Percentiles rank a stretch among this genome's conserved stretches.
phyloP scores from a whole-genome alignment of 345 rosid species.

The Lepidium aucheri region DNA sequence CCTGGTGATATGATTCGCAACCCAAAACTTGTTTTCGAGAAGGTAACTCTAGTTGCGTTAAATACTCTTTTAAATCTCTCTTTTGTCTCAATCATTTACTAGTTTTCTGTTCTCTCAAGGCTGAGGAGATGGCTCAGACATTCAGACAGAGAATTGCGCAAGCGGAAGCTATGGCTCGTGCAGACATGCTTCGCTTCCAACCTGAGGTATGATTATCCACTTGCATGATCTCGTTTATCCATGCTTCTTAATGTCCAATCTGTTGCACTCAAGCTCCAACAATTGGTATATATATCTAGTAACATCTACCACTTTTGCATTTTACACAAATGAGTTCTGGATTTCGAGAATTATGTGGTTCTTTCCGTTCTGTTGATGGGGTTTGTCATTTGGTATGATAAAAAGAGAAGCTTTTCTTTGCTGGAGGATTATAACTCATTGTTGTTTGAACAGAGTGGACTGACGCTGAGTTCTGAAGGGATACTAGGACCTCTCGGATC shows the following conservation, averaged over 20 bases:
- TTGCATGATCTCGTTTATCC: not conserved
- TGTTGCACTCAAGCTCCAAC: not conserved
- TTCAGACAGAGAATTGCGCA: constrained; percentile 97
- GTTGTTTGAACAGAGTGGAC: constrained; percentile 58
- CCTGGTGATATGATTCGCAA: constrained; percentile 99
- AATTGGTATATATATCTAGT: not conserved
- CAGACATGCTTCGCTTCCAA: constrained; percentile 97
- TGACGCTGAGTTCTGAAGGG: constrained; percentile 72
- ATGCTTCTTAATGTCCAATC: not conserved
- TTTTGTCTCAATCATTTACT: not conserved
- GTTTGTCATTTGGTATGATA: not conserved
- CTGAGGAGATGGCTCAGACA: constrained; percentile 99
- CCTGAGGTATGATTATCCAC: constrained; percentile 56
- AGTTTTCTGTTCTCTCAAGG: constrained; percentile 36
- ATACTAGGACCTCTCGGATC: constrained; percentile 61
- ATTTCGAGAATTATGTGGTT: not conserved
- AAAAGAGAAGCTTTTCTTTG: not conserved
- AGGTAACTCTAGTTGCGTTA: constrained; percentile 38
- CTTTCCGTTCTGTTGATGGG: not conserved
- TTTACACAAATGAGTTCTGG: not conserved
- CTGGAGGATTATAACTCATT: not conserved
- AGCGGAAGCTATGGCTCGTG: constrained; percentile 99
- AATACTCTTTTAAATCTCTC: not conserved
- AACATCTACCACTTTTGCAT: not conserved
- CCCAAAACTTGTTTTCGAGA: constrained; percentile 94